These are phyloP conservation scores for Diutina pseudorugosa DNA, from an alignment of 1,139 yeast species.

Conservation along the genomic window DNA sequence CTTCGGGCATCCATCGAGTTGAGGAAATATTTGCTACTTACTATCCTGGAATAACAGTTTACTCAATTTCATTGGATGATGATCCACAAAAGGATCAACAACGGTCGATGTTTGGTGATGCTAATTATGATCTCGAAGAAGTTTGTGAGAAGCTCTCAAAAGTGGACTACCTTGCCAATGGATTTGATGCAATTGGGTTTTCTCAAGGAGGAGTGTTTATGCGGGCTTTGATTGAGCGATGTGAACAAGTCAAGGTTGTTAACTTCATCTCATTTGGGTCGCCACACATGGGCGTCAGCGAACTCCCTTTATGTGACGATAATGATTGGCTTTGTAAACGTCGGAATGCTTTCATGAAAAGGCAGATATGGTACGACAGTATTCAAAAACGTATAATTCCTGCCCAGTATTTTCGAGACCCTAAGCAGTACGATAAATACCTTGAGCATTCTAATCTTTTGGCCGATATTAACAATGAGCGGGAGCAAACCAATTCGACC, in stretches of 20 bases:
- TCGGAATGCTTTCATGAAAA: conserved; percentile 41
- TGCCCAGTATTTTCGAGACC: conserved; percentile 67
- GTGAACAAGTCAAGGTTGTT: conserved; percentile 35
- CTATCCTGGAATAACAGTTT: conserved; percentile 40
- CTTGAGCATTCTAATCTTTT: conserved; percentile 39
- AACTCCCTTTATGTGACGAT: conserved; percentile 49
- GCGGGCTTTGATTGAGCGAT: conserved; percentile 51
- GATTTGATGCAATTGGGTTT: conserved; percentile 69
- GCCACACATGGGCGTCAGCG: conserved; percentile 71
- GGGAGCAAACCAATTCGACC: conserved; percentile 21
- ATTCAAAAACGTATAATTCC: conserved; percentile 52
- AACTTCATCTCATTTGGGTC: conserved; percentile 66
- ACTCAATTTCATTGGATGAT: conserved; percentile 39
- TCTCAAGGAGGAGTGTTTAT: conserved; percentile 76
- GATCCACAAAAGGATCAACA: conserved; percentile 42
- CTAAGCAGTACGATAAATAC: conserved; percentile 33
- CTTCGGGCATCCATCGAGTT: conserved; percentile 43
- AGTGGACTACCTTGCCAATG: conserved; percentile 31
- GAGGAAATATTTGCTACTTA: conserved; percentile 26
- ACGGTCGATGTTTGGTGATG: conserved; percentile 47
- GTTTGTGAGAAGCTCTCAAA: conserved; percentile 31
- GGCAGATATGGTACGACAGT: conserved; percentile 47
- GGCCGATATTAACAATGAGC: conserved; percentile 57
- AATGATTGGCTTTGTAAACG: conserved; percentile 50
- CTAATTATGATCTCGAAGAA: conserved; percentile 24